Base-by-base conservation (phyloP, 331 rosid species). In the Cydonia oblonga region DNA sequence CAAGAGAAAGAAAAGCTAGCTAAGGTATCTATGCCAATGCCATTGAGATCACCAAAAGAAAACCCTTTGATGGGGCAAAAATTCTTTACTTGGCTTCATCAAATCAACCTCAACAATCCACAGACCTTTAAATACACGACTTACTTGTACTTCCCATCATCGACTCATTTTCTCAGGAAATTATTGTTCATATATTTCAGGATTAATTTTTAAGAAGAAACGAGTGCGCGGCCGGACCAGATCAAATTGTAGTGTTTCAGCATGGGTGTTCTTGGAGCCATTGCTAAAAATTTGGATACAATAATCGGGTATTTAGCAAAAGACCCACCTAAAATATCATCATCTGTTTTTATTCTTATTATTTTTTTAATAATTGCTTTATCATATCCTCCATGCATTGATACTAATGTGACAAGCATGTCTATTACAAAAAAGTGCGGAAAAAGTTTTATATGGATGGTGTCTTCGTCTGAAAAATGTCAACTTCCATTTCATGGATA, bases 201-300 rank as follows among this genome's bases (percentile, higher is more conserved):
- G 56, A 6, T 49, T 49, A 49, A 18, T 49, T 49, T 49, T 2
- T 49, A 2, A 49, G 56, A 18, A 49, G 56, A 16, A 49, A 49
- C 56, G n/a, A 49, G 56, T 32, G 35, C 35, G 9, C 56, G 10
- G 56, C 9, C 20, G 9, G 9, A 49, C 56, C 22, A 49, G 56
- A 49, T 49, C 20, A 49, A 18, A 49, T 49, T 49, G 2, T 18
- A 49, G 56, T 49, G 20, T 49, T 49, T 49, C 22, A 46, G 69
- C 68, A 93, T 90, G 98, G 95, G 98, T 69, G 71, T 87, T 78
- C 84, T 87, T 61, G 92, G 84, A 75, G 70, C 87, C 66, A 59
- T 90, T 16, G 88, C 90, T 15, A 93, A 89, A 79, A 77, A 87
- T 79, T 78, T 93, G 76, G 96, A 93, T 80, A 38, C 96, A 3